A percentile compares a stretch with the other conserved stretches of the same genome.
Evolutionary conservation across 78 protist species (phyloP).

Genomic region (Andalucia godoyi): DNA sequence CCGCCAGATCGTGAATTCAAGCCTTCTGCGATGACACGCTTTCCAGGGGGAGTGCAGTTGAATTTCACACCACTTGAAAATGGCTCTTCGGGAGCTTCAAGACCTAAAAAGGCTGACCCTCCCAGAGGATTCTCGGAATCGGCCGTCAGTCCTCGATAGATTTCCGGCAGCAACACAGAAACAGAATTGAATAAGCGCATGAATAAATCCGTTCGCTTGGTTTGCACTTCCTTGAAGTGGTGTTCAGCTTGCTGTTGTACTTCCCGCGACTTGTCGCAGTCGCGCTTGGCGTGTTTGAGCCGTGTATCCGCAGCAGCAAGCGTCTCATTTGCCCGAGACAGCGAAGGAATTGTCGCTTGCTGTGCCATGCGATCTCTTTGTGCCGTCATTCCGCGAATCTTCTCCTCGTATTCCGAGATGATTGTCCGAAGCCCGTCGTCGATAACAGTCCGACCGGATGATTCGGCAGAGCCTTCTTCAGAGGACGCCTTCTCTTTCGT

Average conservation of each 20-base stretch:
- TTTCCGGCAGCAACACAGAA: slow-evolving; percentile 17
- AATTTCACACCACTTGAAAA: slow-evolving; percentile 78
- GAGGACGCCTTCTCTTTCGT: no score
- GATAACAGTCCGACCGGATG: no score
- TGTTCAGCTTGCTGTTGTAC: neutral
- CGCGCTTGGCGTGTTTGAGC: neutral
- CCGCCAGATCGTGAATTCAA: slow-evolving; percentile 98
- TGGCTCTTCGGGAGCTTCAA: slow-evolving; percentile 72
- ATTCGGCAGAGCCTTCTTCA: no score
- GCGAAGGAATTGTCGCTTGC: neutral
- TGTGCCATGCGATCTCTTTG: no score
- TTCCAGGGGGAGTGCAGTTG: slow-evolving; percentile 90
- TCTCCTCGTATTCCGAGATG: no score
- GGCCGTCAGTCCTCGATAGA: slow-evolving; percentile 69
- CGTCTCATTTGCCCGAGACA: no score
- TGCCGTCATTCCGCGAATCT: no score
- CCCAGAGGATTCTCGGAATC: slow-evolving; percentile 15
- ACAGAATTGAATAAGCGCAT: slow-evolving; percentile 35
- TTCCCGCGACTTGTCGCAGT: neutral
- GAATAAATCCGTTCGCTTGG: slow-evolving; percentile 24
- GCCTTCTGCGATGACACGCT: slow-evolving; percentile 87
- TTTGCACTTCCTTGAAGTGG: neutral
- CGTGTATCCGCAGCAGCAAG: no score
- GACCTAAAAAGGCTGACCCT: slow-evolving; percentile 59
- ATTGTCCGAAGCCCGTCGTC: no score